Conservation (phyloP, 2,329 filamentous ascomycete genomes). For the Aspergillus cejpii region DNA sequence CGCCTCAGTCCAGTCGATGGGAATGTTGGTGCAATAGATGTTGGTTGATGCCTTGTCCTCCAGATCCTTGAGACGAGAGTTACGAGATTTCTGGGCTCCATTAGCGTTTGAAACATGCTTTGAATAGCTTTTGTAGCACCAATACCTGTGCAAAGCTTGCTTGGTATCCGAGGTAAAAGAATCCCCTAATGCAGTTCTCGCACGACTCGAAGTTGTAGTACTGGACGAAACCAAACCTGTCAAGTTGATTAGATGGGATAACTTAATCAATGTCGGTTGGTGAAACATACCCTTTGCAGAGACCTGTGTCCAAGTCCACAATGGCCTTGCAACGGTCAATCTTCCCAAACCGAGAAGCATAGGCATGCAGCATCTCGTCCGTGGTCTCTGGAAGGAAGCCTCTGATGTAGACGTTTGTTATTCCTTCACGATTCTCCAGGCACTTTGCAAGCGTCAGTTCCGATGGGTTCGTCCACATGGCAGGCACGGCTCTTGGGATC, state of each 20-base stretch:
- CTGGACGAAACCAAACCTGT: constrained; percentile 94
- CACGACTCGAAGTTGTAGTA: constrained; percentile 82
- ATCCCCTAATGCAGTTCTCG: constrained; percentile 91
- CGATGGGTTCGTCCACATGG: constrained; percentile 70
- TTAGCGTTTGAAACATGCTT: constrained; percentile 17
- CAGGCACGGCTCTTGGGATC: constrained; percentile 83
- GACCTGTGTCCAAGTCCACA: constrained; percentile 85
- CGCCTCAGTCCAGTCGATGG: constrained; percentile 83
- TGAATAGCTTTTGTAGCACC: neutral
- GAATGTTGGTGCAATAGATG: constrained; percentile 94
- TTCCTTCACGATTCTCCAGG: constrained; percentile 86
- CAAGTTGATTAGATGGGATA: constrained; percentile 19
- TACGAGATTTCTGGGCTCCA: constrained; percentile 78
- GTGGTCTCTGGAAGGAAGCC: constrained; percentile 93
- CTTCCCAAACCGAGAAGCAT: constrained; percentile 79
- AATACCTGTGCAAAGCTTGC: constrained; percentile 86
- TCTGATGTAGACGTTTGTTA: constrained; percentile 97
- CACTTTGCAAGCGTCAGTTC: constrained; percentile 91
- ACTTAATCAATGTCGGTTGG: constrained; percentile 8
- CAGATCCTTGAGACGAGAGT: constrained; percentile 93
- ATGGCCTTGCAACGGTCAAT: constrained; percentile 98
- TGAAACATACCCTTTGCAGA: constrained; percentile 80
- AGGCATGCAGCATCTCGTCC: constrained; percentile 76
- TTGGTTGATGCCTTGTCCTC: constrained; percentile 87
- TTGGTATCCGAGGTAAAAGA: constrained; percentile 91